Conservation (phyloP, 164 flowering plant species). For the Umbilicus rupestris region DNA sequence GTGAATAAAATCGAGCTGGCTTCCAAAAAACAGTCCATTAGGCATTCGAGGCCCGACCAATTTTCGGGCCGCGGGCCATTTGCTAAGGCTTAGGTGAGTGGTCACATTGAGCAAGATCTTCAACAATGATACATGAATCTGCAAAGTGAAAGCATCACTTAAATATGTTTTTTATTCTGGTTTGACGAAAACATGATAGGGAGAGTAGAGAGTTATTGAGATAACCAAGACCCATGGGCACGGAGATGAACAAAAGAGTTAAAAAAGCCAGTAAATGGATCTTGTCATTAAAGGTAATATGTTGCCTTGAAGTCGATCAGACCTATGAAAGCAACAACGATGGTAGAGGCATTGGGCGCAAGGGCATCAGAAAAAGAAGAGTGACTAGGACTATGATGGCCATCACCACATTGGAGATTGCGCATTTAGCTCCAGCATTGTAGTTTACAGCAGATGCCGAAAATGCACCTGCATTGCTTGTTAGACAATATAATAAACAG, state of each 20-base stretch:
- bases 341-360: conserved; percentile 56
- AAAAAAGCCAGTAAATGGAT: conserved; percentile 55
- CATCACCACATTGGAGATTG: conserved; percentile 53
- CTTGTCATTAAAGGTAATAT: conserved; percentile 40
- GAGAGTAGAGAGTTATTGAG: conserved; percentile 26
- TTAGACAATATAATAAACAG: too few species aligned
- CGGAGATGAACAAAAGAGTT: conserved; percentile 62
- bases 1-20: too few species aligned
- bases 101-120: conserved; percentile 79
- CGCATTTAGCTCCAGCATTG: conserved; percentile 61
- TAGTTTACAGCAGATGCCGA: conserved; percentile 60
- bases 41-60: too few species aligned
- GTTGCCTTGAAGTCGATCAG: conserved; percentile 49
- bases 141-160: background rate
- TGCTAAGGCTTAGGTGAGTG: too few species aligned
- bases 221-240: conserved; percentile 54
- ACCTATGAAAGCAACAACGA: conserved; percentile 57
- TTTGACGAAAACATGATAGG: too few species aligned
- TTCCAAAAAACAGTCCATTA: too few species aligned
- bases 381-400: conserved; percentile 53
- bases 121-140: conserved; percentile 86
- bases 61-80: too few species aligned
- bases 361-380: conserved; percentile 62
- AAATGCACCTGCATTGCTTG: conserved; percentile 53
- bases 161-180: too few species aligned